Percentiles rank a stretch among this genome's conserved stretches.
Conservation (phyloP, 2,329 filamentous ascomycete genomes). For the Uncinocarpus reesii region DNA sequence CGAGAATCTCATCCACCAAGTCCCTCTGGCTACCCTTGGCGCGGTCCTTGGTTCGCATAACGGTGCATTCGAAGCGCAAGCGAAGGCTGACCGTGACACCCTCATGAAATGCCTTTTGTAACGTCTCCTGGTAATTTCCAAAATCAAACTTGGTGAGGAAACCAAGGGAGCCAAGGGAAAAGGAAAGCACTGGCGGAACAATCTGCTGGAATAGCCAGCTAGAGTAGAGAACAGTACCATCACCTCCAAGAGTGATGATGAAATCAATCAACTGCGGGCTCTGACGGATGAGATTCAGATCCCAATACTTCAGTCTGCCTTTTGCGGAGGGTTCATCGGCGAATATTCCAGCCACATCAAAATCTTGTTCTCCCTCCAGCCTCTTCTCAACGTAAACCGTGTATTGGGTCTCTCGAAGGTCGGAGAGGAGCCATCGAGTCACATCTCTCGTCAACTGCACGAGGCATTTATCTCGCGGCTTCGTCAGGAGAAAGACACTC, state of each 20-base stretch:
- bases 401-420: conserved; percentile 57
- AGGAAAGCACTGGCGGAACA: conserved; percentile 85
- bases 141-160: conserved; percentile 98
- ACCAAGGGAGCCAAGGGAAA: conserved; percentile 80
- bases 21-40: conserved; percentile 44
- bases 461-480: conserved; percentile 75
- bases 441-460: conserved; percentile 68
- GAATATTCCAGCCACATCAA: conserved; percentile 61
- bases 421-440: conserved; percentile 67
- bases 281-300: conserved; percentile 62
- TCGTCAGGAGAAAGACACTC: conserved; percentile 79
- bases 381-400: conserved; percentile 73
- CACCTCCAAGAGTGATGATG: conserved; percentile 79
- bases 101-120: conserved; percentile 62
- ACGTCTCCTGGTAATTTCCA: conserved; percentile 56
- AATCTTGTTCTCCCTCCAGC: conserved; percentile 58
- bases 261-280: conserved; percentile 88
- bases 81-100: conserved; percentile 83
- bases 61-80: conserved; percentile 80
- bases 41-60: conserved; percentile 59
- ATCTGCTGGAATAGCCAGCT: conserved; percentile 96
- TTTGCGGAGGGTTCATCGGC: conserved; percentile 47
- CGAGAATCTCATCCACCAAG: conserved; percentile 73
- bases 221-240: conserved; percentile 93
- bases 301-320: conserved; percentile 69